Evolutionary conservation across 2,329 filamentous ascomycete genomes (phyloP), one percentile per base, ranked within the genome.

Genomic region (Shiraia bambusicola): DNA sequence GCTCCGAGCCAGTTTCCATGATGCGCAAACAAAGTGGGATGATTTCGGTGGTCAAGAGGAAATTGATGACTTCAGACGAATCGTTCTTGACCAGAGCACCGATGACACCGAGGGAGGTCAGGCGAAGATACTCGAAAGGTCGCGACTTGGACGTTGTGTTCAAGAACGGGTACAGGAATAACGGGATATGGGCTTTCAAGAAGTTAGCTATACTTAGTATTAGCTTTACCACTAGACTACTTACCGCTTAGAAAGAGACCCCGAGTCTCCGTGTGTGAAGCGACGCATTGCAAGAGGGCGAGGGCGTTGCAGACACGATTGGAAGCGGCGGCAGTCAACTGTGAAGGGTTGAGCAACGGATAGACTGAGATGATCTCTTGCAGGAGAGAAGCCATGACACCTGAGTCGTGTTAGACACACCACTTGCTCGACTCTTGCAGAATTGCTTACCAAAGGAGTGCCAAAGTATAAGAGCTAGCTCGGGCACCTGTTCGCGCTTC

Each of bases 321-420:
- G 3, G 88, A 95, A 12, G 93, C 92, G n/a, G 93, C 91, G 2
- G 93, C 93, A 6, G 93, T 98, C 60, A 98, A 81, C 73, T 97
- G 92, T 35, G 90, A 96, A 5, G 93, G 93, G 69, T 95, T 98
- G 59, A 98, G 81, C 4, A 98, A 81, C 19, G 90, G 94, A 67
- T 98, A 98, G 40, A 98, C 93, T 9, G 92, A 96, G 65, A 98
- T 98, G 67, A 98, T 98, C 73, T 98, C 93, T 70, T 97, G 92
- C 25, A 97, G 80, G 16, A 98, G 78, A 40, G 90, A 95, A 32
- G 93, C 96, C 93, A 98, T 98, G 63, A 98, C 93, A 61, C 91
- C 90, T 95, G 52, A 10, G 15, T 3, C 45, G 45, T 48, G 47
- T 61, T 49, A 64, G 49, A 52, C 27, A 15, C 6, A 9, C 28